Percentiles rank a stretch among this genome's conserved stretches.
Conservation (phyloP, 371 early-diverging fungal species). For the Lichtheimia ramosa region DNA sequence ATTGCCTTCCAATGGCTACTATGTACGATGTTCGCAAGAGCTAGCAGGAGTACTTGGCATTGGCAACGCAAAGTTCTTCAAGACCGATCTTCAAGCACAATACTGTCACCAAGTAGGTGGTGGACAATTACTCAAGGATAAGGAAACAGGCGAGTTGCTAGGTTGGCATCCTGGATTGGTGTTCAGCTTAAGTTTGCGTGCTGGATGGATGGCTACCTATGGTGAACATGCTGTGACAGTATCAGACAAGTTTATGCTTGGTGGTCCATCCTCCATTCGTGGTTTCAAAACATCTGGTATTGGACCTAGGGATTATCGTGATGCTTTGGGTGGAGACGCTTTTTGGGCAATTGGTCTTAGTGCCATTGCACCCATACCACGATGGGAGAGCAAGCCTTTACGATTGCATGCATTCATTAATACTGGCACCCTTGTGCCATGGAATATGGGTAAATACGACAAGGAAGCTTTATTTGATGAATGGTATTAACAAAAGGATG, state of each 20-base stretch:
- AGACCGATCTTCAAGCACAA: slow-evolving; percentile 69
- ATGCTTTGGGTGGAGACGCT: slow-evolving; percentile 86
- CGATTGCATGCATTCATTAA: slow-evolving; percentile 87
- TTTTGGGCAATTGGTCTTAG: slow-evolving; percentile 80
- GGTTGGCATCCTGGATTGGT: slow-evolving; percentile 41
- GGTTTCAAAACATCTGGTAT: slow-evolving; percentile 88
- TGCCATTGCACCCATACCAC: slow-evolving; percentile 82
- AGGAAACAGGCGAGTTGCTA: slow-evolving; percentile 23
- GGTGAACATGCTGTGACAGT: slow-evolving; percentile 53
- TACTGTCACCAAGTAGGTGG: slow-evolving; percentile 36
- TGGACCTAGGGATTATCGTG: slow-evolving; percentile 84
- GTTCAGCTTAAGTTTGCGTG: slow-evolving; percentile 59
- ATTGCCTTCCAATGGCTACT: slow-evolving; percentile 78
- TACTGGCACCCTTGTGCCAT: slow-evolving; percentile 72
- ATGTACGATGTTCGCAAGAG: slow-evolving; percentile 68
- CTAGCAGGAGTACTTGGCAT: slow-evolving; percentile 73
- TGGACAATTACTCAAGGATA: slow-evolving; percentile 28
- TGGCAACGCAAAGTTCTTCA: slow-evolving; percentile 79
- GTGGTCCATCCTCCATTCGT: slow-evolving; percentile 84
- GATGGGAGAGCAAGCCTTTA: slow-evolving; percentile 60
- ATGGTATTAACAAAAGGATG: neutral
- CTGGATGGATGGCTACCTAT: slow-evolving; percentile 69
- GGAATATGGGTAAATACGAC: slow-evolving; percentile 29
- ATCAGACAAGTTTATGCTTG: slow-evolving; percentile 85
- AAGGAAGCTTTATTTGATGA: neutral